Conservation (phyloP, 2,329 filamentous ascomycete genomes). For the Trichoderma hamatum region DNA sequence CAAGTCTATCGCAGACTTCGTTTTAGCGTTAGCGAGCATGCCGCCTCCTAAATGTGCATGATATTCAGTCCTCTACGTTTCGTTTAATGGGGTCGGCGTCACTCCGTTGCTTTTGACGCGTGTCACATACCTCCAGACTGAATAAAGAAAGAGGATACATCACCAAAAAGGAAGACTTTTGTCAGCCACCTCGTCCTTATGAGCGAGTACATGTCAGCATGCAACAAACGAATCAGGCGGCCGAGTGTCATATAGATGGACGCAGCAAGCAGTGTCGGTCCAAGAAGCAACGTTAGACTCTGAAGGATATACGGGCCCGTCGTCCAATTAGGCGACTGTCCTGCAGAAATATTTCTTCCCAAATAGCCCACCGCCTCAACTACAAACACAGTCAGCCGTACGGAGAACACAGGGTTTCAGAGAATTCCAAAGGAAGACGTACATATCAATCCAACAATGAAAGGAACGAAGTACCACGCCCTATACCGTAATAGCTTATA, state of each 20-base stretch:
- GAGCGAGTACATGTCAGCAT: conserved; percentile 46
- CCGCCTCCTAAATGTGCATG: too few species aligned
- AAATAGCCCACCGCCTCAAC: conserved; percentile 46
- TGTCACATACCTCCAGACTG: conserved; percentile 45
- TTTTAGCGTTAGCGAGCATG: too few species aligned
- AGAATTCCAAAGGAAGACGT: too few species aligned
- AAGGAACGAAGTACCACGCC: too few species aligned
- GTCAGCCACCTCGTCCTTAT: conserved; percentile 51
- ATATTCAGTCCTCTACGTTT: too few species aligned
- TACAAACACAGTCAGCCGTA: conserved; percentile 12
- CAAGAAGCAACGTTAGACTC: conserved; percentile 43
- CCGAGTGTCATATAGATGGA: conserved; percentile 53
- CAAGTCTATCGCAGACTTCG: too few species aligned
- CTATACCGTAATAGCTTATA: too few species aligned
- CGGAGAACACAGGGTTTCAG: too few species aligned
- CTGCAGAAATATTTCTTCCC: conserved; percentile 48
- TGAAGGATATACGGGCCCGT: conserved; percentile 47
- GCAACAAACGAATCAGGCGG: conserved; percentile 42
- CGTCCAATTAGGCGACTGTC: conserved; percentile 13
- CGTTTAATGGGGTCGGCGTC: neutral
- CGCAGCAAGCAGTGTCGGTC: conserved; percentile 50
- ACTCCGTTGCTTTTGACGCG: conserved; percentile 35
- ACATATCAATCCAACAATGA: too few species aligned
- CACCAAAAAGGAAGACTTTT: conserved; percentile 56
- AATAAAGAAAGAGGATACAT: conserved; percentile 49